Conservation (phyloP, 129 eudicot genomes). For the Smallanthus sonchifolius region DNA sequence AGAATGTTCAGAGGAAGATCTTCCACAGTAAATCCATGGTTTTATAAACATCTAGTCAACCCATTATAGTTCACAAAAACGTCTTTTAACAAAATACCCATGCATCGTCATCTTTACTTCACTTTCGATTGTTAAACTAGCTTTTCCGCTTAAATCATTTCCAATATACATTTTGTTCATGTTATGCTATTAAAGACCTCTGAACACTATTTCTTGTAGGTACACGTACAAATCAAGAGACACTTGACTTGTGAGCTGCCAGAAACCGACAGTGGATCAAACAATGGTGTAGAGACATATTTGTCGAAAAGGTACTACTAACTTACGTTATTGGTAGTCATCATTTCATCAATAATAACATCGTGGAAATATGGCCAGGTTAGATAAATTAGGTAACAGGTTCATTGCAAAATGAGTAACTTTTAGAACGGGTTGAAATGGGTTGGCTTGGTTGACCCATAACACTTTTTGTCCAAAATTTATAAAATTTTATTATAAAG, state of each 20-base stretch:
- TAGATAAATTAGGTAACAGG: background rate
- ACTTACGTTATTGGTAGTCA: background rate
- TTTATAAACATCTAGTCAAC: background rate
- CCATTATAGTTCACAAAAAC: background rate
- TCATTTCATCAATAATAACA: background rate
- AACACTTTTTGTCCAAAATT: background rate
- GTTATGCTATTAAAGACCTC: background rate
- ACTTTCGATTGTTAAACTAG: background rate
- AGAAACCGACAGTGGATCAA: constrained; percentile 50
- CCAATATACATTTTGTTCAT: constrained; percentile 2
- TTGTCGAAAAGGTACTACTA: constrained; percentile 61
- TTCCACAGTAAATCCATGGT: constrained; percentile 49
- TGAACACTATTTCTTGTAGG: constrained; percentile 35
- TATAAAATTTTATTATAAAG: background rate
- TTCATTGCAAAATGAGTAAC: background rate
- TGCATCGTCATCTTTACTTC: background rate
- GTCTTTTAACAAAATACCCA: background rate
- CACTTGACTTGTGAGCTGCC: constrained; percentile 69
- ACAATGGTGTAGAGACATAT: constrained; percentile 80
- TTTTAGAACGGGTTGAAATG: background rate
- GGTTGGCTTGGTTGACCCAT: background rate
- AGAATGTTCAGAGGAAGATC: constrained; percentile 57
- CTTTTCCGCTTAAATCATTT: background rate
- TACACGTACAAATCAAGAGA: constrained; percentile 72
- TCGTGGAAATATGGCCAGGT: background rate